phyloP scores from a whole-genome alignment of 2,329 filamentous ascomycete species.

The Gremmenia infestans region DNA sequence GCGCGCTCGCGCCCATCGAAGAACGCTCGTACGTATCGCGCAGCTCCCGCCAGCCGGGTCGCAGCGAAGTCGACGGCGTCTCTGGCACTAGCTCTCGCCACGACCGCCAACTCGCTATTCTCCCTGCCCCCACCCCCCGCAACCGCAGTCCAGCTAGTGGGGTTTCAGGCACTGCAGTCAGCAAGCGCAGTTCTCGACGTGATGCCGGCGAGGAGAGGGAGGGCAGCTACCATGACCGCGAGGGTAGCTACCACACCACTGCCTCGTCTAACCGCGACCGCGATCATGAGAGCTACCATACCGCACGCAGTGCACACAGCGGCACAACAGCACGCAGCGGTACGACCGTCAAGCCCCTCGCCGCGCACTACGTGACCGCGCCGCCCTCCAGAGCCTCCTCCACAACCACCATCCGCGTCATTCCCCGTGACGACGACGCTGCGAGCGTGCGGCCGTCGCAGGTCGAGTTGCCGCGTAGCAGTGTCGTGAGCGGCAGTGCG shows the following conservation, averaged over 20 bases:
- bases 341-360: background rate
- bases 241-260: background rate
- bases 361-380: background rate
- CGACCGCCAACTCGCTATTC: constrained; percentile 9
- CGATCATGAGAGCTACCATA: background rate
- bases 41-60: background rate
- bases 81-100: background rate
- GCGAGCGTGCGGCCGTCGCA: constrained; percentile 12
- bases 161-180: background rate
- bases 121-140: constrained; percentile 1
- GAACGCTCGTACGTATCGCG: background rate
- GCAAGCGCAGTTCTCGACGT: background rate
- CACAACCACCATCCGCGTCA: background rate
- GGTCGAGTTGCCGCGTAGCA: constrained; percentile 17
- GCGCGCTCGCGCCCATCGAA: too few relatives aligned
- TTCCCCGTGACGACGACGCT: constrained; percentile 7
- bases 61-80: background rate
- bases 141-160: background rate
- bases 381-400: background rate
- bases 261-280: background rate
- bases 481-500: constrained; percentile 10
- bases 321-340: background rate
- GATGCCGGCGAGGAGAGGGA: background rate
- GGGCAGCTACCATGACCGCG: background rate
- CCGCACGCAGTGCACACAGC: constrained; percentile 1